These are phyloP conservation scores for Neospermospora avenae DNA, from an alignment of 2,329 filamentous ascomycete genomes.

Conservation along the genomic window DNA sequence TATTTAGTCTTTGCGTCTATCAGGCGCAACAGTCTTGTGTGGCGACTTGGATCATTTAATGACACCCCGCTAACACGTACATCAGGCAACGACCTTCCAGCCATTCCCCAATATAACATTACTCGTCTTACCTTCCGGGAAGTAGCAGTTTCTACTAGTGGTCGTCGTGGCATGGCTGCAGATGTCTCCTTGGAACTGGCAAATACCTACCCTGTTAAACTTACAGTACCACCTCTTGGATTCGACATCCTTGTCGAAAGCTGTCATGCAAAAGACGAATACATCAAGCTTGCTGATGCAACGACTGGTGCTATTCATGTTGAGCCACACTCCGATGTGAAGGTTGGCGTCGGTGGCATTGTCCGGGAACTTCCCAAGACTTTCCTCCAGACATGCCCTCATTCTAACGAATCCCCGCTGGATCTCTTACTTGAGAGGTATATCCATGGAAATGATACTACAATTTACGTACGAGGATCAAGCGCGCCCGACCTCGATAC, in stretches of 20 bases:
- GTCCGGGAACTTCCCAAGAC: constrained; percentile 71
- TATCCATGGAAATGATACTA: constrained; percentile 74
- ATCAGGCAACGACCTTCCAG: constrained; percentile 66
- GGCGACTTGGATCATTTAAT: too few species aligned
- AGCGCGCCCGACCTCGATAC: constrained; percentile 62
- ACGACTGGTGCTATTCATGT: constrained; percentile 65
- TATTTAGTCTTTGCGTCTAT: constrained; percentile 23
- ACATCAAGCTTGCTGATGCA: constrained; percentile 77
- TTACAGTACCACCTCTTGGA: constrained; percentile 73
- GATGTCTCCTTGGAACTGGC: constrained; percentile 70
- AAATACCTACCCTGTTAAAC: constrained; percentile 75
- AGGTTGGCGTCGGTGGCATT: constrained; percentile 66
- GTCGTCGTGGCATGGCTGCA: constrained; percentile 65
- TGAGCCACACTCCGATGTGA: constrained; percentile 63
- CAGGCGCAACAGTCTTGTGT: neutral
- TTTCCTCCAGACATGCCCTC: constrained; percentile 71
- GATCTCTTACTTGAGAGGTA: constrained; percentile 80
- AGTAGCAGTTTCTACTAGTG: constrained; percentile 48
- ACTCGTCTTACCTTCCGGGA: constrained; percentile 78
- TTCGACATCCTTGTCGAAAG: constrained; percentile 85
- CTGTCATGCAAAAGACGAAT: constrained; percentile 67
- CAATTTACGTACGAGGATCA: constrained; percentile 79
- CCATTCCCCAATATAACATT: constrained; percentile 79
- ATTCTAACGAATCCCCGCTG: constrained; percentile 75
- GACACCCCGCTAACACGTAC: constrained; percentile 22